Percentiles rank a stretch among this genome's conserved stretches.
Conservation (phyloP, 805 yeast genomes). For the Lipomyces anomalus region DNA sequence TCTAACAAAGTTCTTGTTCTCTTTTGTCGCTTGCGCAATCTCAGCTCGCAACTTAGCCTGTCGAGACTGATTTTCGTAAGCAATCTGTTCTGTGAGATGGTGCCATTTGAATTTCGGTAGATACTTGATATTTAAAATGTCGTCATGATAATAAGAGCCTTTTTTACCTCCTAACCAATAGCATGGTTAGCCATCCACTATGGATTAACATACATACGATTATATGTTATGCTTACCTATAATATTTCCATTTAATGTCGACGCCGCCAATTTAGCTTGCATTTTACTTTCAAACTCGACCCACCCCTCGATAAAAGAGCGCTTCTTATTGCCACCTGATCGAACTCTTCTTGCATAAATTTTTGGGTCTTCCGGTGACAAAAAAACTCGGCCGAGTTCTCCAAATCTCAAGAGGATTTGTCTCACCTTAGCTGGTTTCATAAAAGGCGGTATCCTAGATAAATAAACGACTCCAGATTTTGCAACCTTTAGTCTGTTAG, state of each 20-base stretch:
- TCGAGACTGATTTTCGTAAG: constrained; percentile 81
- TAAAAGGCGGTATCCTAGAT: constrained; percentile 89
- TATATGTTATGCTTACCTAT: constrained; percentile 39
- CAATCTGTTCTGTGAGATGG: constrained; percentile 87
- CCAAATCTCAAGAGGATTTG: constrained; percentile 81
- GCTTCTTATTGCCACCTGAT: constrained; percentile 87
- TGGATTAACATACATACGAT: too few relatives aligned
- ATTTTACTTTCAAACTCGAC: constrained; percentile 78
- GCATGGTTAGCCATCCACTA: too few relatives aligned
- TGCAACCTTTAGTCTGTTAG: constrained; percentile 44
- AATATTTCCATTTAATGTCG: constrained; percentile 78
- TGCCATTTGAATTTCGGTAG: constrained; percentile 92
- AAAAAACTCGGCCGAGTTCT: constrained; percentile 73
- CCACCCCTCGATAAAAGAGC: constrained; percentile 82
- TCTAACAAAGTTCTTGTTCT: constrained; percentile 75
- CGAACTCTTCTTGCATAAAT: constrained; percentile 63
- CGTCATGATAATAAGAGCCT: constrained; percentile 87
- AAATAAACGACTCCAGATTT: constrained; percentile 90
- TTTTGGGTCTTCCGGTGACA: constrained; percentile 76
- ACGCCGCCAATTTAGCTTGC: constrained; percentile 84
- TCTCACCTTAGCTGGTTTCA: constrained; percentile 89
- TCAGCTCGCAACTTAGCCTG: constrained; percentile 85
- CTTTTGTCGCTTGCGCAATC: constrained; percentile 77
- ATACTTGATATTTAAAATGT: constrained; percentile 84
- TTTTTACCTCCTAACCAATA: constrained; percentile 62